Base-by-base conservation (phyloP, 805 yeast genomes). In the Yamadazyma akitaensis region DNA sequence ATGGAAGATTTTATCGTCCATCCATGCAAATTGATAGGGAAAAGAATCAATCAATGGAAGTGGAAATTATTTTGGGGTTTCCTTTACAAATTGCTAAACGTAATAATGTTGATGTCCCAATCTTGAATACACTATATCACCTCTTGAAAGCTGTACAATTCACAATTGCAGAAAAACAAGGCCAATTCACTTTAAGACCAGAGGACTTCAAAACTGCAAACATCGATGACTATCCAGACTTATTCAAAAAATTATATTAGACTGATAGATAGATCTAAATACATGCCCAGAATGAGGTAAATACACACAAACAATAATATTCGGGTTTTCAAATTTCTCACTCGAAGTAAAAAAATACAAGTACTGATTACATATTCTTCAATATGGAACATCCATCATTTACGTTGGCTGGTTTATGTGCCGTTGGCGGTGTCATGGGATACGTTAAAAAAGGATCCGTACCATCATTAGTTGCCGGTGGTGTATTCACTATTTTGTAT, bases 381-480 rank as follows among this genome's bases (percentile, higher is more conserved):
- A 21, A 19, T 14, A 70, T 72, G 94, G 95, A 87, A 68, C 94
- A 85, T 62, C 91, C 90, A 46, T 81, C 88, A 44, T 80, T 73
- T 56, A 82, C 91, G 17, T 73, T 86, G 55, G 80, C 89, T 19
- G 87, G 82, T 12, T 76, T 85, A 51, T 73, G 85, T 56, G 74
- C 84, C 45, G 62, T 79, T 44, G 94, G 94, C 44, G 95, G 94
- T 42, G 53, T 79, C 34, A 76, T 81, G 66, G 94, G 94, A 34
- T 87, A 70, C 64, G 58, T 67, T 65, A 78, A 75, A 54, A 85
- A 85, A 56, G 79, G 84, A 11, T 87, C 96, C 1, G 59, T 84
- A 32, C 95, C 96, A 18, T 88, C 96, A 0, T 73, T 91, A 45
- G 67, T 81, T 40, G 96, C 92, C 1, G 97, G 97, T 34, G 53